Base-by-base conservation (phyloP, 495 filamentous ascomycete species). In the Massariosphaeria phaeospora region DNA sequence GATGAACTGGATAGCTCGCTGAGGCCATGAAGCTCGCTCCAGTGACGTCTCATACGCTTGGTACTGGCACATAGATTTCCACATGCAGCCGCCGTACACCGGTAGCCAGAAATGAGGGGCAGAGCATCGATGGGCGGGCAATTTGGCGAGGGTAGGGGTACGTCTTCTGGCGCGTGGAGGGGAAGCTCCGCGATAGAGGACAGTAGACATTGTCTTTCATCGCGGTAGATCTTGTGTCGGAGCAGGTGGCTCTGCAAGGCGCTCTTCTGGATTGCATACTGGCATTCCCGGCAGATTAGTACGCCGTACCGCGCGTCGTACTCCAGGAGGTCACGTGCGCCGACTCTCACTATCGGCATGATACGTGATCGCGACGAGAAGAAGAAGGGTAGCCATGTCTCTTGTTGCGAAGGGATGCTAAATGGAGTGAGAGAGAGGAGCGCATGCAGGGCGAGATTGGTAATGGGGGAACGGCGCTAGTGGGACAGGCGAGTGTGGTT, bases 211-310 rank as follows among this genome's bases (percentile, higher is more conserved):
- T 67, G 59, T 55, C 65, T 48, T 53, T 67, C 55, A 9, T 56
- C 55, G 42, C 68, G 66, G 50, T 70, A 70, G 33, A 70, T 67
- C 42, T 70, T 70, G 55, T 70, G 68, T 33, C 68, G 66, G 11
- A 70, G 61, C 38, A 71, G 42, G 46, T 71, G 69, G 53, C 68
- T 70, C 41, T 43, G 33, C 7, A 71, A 20, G 3, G 69, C 69
- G 56, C 53, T 66, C 53, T 69, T 71, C 49, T 71, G 69, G 49
- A 71, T 66, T 21, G 69, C 69, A 59, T 71, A 71, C 35, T 66
- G 56, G 54, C 69, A 71, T 64, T 70, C 53, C 12, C 65, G 68
- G 49, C 69, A 71, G 35, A 71, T 71, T 1, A 71, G 53, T 3
- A 71, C 59, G 27, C 65, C 31, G 50, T 70, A 52, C 15, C 42